Evolutionary conservation across 345 rosid species (phyloP).

Genomic region (Durio zibethinus): DNA sequence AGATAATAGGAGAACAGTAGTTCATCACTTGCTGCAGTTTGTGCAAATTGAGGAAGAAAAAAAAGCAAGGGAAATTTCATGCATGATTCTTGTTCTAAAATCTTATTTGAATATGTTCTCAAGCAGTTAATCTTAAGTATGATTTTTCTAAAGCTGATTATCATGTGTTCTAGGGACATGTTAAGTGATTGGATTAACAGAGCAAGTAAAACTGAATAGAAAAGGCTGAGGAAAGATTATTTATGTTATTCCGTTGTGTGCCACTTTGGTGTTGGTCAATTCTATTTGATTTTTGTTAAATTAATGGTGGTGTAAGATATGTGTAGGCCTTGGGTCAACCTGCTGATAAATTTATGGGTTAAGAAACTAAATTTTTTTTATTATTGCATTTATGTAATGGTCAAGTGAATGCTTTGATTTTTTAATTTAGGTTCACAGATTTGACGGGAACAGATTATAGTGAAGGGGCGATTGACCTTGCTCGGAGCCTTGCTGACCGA

Average conservation of each 20-base stretch:
- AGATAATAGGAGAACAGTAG: neutral
- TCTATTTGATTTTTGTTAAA: too few species aligned
- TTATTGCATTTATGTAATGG: too few species aligned
- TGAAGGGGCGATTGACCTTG: conserved; percentile 84
- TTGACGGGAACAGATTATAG: conserved; percentile 86
- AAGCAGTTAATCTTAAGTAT: neutral
- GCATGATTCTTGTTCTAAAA: neutral
- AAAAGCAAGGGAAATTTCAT: neutral
- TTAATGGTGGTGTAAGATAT: too few species aligned
- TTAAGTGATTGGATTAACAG: neutral
- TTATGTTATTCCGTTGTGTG: too few species aligned
- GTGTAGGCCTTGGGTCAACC: too few species aligned
- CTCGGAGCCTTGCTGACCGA: conserved; percentile 71
- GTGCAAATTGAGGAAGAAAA: neutral
- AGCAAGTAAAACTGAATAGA: neutral
- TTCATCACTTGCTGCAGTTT: neutral
- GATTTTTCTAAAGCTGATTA: neutral
- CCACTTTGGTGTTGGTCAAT: too few species aligned
- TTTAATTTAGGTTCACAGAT: conserved; percentile 63
- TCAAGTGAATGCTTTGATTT: too few species aligned
- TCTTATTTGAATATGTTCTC: neutral
- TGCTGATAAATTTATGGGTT: too few species aligned
- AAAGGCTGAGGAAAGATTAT: neutral
- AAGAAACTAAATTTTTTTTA: too few species aligned
- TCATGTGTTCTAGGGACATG: neutral